Base-by-base conservation (phyloP, 2,329 filamentous ascomycete genomes). In the Neonectria punicea region DNA sequence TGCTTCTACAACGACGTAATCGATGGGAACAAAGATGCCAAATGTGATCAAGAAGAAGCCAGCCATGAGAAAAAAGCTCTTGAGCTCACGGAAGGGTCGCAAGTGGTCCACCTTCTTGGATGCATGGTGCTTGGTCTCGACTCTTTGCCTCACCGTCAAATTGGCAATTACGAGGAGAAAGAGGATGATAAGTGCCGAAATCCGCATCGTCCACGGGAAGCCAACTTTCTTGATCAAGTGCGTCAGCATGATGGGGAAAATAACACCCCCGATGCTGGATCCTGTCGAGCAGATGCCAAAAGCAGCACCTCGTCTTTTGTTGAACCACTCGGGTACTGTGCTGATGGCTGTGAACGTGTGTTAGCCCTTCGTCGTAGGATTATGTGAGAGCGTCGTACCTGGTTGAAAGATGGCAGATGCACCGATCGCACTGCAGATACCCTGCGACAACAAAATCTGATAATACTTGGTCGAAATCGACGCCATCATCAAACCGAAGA, bases 401-500 rank as follows among this genome's bases (percentile, higher is more conserved):
- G 77, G 76, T 44, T 77, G 72, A 47, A 79, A 79, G 34, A 79
- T 72, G 53, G 74, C 74, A 4, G 74, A 72, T 4, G 77, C 67
- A 14, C 81, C 75, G 43, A 79, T 69, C 16, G 76, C 76, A 20
- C 76, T 79, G 50, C 75, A 80, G 0, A 82, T 70, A 0, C 79
- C 78, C 59, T 83, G 81, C 0, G 80, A 74, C 0, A 83, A 63
- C 7, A 83, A 69, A 10, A 83, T 75, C 41, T 83, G 81, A 50
- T 78, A 82, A 66, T 82, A 83, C 18, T 79, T 47, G 0, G 67
- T 77, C 1, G 74, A 72, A 10, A 90, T 74, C 5, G 82, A 85
- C 0, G 86, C 83, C 87, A 90, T 89, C 86, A 91, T 90, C 2
- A 91, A 73, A 3, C 86, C 85, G 57, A 90, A 85, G 8, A 91